Base-by-base conservation (phyloP, 148 eudicot species). In the Spergularia marina region DNA sequence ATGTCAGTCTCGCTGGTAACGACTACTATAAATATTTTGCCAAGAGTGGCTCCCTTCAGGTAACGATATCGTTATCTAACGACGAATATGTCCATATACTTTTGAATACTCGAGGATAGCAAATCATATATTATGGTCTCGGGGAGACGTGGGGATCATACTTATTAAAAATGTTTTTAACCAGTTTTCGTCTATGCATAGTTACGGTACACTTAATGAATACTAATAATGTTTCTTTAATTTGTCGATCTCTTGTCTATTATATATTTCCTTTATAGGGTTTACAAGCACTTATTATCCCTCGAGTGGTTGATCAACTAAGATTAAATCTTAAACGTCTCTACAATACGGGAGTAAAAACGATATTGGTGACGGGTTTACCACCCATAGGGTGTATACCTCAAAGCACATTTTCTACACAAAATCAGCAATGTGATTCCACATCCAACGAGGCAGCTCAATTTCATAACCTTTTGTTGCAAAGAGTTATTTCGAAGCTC, bases 331-430 rank as follows among this genome's bases (percentile, higher is more conserved):
- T 94, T 47, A 74, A 86, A 75, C 80, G 92, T 11, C 76, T 94
- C 4, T 74, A 83, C 9, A 56, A 15, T 0, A 69, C 90, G 65
- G 96, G 98, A 53, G 85, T 86, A 51, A 81, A 71, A 61, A 91
- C 82, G 75, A 68, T 94, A 54, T 83, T 78, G 0, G 97, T 91
- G 70, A 80, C 93, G 30, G 63, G 85, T 15, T 64, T 94, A 47
- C 85, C 86, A 57, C 97, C 98, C 7, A 65, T 94, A 53, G 97
- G 96, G 21, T 91, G 97, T 80, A 83, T 89, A 40, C 98, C 98
- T 12, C 72, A 41, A 12, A 71, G 21, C 79, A 90, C 95, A 7
- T 36, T 2, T 1, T 6, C 36, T 16, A 71, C 76, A 15, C 67
- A 83, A 0, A 91, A 68, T 81, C 80, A 85, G 36, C 20, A 77